Conservation (phyloP, 164 flowering plant species). For the Annona squamosa region DNA sequence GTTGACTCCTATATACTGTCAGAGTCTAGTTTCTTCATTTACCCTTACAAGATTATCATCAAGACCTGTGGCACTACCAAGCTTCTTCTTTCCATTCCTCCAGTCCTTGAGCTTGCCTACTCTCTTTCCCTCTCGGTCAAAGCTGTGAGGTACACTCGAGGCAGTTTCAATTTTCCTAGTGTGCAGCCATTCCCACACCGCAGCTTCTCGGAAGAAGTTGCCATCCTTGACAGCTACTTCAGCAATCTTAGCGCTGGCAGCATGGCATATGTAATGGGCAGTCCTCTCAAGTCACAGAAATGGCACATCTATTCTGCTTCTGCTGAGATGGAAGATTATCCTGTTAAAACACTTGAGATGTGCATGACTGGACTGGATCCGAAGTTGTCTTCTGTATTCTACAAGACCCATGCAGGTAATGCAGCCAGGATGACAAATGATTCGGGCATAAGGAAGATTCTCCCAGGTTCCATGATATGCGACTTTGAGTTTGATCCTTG, state of each 20-base stretch:
- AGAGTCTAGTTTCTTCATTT: slow-evolving; percentile 82
- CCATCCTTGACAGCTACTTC: slow-evolving; percentile 56
- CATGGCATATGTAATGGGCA: slow-evolving; percentile 54
- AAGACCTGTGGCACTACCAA: slow-evolving; percentile 94
- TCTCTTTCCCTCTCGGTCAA: slow-evolving; percentile 39
- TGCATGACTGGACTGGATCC: slow-evolving; percentile 83
- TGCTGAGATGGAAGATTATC: slow-evolving; percentile 13
- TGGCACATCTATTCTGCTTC: slow-evolving; percentile 81
- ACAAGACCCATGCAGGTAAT: slow-evolving; percentile 40
- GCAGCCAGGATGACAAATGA: slow-evolving; percentile 53
- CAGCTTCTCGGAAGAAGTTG: slow-evolving; percentile 73
- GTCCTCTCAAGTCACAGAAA: slow-evolving; percentile 29
- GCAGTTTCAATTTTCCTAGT: slow-evolving; percentile 74
- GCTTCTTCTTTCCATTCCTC: slow-evolving; percentile 66
- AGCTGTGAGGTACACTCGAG: slow-evolving; percentile 71
- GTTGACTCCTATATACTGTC: slow-evolving; percentile 82
- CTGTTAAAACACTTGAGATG: slow-evolving; percentile 47
- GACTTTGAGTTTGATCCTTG: slow-evolving; percentile 90
- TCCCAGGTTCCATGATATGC: slow-evolving; percentile 60
- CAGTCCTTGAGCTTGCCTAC: slow-evolving; percentile 49
- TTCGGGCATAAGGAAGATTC: slow-evolving; percentile 68
- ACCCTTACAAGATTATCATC: slow-evolving; percentile 68
- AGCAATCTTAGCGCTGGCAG: slow-evolving; percentile 32
- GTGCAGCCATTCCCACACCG: slow-evolving; percentile 77
- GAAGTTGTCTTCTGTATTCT: slow-evolving; percentile 59